These are phyloP conservation scores for Nakaseomyces glabratus DNA, from an alignment of 1,139 yeast genomes.

Conservation along the genomic window DNA sequence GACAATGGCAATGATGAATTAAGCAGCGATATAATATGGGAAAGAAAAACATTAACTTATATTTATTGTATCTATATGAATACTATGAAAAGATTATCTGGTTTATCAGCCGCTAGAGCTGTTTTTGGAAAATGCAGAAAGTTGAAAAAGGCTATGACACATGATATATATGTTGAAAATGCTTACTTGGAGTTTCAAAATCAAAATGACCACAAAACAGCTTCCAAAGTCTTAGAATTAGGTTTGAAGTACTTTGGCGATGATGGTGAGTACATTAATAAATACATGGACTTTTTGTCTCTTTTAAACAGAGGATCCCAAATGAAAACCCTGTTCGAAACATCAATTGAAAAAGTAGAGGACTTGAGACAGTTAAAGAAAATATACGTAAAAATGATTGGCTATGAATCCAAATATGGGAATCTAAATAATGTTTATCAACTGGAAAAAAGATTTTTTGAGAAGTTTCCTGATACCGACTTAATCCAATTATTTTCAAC, in stretches of 20 bases:
- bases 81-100: conserved; percentile 50
- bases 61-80: conserved; percentile 50
- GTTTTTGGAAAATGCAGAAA: conserved; percentile 52
- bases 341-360: conserved; percentile 41
- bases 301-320: conserved; percentile 68
- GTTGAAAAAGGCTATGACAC: conserved; percentile 45
- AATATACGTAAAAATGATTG: conserved; percentile 41
- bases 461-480: conserved; percentile 52
- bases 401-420: conserved; percentile 52
- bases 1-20: conserved; percentile 19
- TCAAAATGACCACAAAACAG: conserved; percentile 50
- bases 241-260: conserved; percentile 55
- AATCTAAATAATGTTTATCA: conserved; percentile 59
- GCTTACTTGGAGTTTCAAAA: conserved; percentile 76
- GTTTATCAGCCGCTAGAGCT: conserved; percentile 64
- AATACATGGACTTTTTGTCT: conserved; percentile 67
- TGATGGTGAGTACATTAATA: conserved; percentile 54
- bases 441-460: conserved; percentile 58
- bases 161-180: conserved; percentile 71
- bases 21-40: conserved; percentile 8
- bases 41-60: conserved; percentile 22
- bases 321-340: conserved; percentile 75
- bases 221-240: conserved; percentile 68
- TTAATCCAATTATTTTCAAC: conserved; percentile 31
- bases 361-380: conserved; percentile 32